Evolutionary conservation across 257 asterid genomes (phyloP), one percentile per base, ranked within the genome.

Genomic region (Scutellaria baicalensis): DNA sequence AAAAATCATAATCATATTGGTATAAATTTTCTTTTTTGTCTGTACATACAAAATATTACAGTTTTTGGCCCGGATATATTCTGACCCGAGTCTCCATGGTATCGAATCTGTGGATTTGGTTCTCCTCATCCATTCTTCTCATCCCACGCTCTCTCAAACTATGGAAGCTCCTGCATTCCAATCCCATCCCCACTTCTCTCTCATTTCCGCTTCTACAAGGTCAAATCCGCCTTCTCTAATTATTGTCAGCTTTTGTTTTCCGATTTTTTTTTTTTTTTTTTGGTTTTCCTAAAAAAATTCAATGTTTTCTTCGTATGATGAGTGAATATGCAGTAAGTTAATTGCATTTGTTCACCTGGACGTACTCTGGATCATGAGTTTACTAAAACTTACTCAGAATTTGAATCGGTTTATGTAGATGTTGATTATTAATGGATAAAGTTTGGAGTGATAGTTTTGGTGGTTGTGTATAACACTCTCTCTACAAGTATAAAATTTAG

Each of bases 91-190:
- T 35, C 8, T 44, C 67, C 44, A 36, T 60, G 13, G 42, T 11
- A n/a, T 3, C 56, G 58, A 48, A 43, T 10, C 45, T 58, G n/a
- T 58, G 45, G 16, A 33, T 17, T 2, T 42, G 36, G 13, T 36
- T 8, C 11, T 31, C 33, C 14, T 39, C 63, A 13, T n/a, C 16
- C 44, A 0, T 16, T 23, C 2, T 8, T 44, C 58, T 77, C 75
- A 11, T 42, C 70, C 11, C 54, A 23, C 27, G 12, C 62, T 40
- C 16, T 50, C 64, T 51, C 48, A 12, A 62, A 43, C 54, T 50
- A 83, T 84, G 96, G 91, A 79, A 72, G 76, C 82, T 83, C 71
- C 77, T 18, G 79, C 80, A 43, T 48, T 71, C 54, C 91, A 73
- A 42, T 18, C 55, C 72, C 69, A 66, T 48, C 36, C 64, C 61